Conservation (phyloP, 495 filamentous ascomycete species). For the Pseudoneurospora amorphoporcata region DNA sequence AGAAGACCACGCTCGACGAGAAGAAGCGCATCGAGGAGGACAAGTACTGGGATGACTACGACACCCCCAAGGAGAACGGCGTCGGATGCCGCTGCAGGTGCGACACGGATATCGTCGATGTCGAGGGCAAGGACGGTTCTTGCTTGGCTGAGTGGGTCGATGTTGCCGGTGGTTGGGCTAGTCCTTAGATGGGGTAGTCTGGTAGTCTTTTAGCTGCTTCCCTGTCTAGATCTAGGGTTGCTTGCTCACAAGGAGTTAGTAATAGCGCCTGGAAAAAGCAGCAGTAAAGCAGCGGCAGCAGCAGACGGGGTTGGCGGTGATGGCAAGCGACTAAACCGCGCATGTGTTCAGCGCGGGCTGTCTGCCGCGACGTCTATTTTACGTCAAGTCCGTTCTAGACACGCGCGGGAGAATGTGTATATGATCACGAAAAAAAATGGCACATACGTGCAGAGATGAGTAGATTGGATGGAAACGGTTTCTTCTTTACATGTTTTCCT, state of each 20-base stretch:
- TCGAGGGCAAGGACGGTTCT: conserved; percentile 92
- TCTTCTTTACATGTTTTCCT: neutral
- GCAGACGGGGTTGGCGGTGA: neutral
- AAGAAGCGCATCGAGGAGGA: conserved; percentile 88
- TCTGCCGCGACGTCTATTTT: neutral
- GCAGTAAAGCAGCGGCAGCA: neutral
- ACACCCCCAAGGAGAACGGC: conserved; percentile 85
- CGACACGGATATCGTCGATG: conserved; percentile 96
- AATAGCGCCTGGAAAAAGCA: neutral
- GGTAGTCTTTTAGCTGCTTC: no score
- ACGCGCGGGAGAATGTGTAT: neutral
- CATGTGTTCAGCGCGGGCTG: neutral
- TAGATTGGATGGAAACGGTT: neutral
- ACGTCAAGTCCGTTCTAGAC: neutral
- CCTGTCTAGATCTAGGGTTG: no score
- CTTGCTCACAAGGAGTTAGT: no score
- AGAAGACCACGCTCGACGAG: conserved; percentile 74
- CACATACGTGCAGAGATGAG: neutral
- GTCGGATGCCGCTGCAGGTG: conserved; percentile 95
- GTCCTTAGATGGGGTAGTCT: conserved; percentile 56
- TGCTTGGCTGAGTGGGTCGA: conserved; percentile 97
- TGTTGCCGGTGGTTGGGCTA: conserved; percentile 89
- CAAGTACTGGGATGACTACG: conserved; percentile 86
- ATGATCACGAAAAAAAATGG: neutral
- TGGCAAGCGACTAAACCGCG: neutral